phyloP scores from a whole-genome alignment of 345 rosid species.

The Sonneratia caseolaris region DNA sequence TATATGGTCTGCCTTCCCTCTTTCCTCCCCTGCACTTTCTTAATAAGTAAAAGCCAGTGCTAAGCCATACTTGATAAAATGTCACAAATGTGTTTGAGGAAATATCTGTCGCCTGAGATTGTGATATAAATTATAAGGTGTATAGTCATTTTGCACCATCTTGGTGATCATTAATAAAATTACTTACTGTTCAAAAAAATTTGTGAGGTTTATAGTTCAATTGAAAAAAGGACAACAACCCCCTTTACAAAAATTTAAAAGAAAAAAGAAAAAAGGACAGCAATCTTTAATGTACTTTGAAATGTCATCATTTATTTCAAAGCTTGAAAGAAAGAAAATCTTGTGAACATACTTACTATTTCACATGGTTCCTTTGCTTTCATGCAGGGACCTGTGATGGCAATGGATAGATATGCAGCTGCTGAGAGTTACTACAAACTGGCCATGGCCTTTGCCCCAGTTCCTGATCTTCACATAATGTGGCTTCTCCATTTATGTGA shows the following conservation, averaged over 20 bases:
- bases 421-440: slow-evolving; percentile 97
- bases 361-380: slow-evolving; percentile 7
- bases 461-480: slow-evolving; percentile 99
- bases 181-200: too few species aligned
- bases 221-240: too few species aligned
- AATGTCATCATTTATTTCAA: background rate
- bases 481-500: slow-evolving; percentile 97
- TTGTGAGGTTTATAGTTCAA: too few species aligned
- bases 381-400: slow-evolving; percentile 63
- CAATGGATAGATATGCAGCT: slow-evolving; percentile 87
- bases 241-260: too few species aligned
- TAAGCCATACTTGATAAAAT: background rate
- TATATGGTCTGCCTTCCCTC: background rate
- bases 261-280: background rate
- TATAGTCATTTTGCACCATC: too few species aligned
- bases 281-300: background rate
- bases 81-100: background rate
- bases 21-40: background rate
- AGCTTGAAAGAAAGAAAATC: background rate
- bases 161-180: too few species aligned
- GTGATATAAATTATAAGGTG: background rate
- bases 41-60: background rate
- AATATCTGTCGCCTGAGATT: background rate
- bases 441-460: slow-evolving; percentile 98
- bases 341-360: background rate